phyloP scores from a whole-genome alignment of 2,329 filamentous ascomycete genomes.

The Ceratocystis ficicola region DNA sequence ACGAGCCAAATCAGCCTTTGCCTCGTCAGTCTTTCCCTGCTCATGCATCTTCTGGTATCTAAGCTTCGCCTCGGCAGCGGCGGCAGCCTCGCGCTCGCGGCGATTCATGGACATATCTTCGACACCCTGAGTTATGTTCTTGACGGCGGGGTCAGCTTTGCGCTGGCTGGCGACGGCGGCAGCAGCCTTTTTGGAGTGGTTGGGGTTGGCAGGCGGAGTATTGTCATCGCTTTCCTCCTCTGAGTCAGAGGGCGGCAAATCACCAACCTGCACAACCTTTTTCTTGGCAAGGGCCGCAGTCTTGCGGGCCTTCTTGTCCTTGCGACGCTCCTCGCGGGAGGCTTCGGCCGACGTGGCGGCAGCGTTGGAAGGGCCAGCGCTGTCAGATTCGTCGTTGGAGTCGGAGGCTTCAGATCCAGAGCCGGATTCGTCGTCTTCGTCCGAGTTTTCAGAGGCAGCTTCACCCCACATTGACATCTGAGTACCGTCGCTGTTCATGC shows the following conservation, averaged over 20 bases:
- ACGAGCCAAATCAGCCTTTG: constrained; percentile 75
- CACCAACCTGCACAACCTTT: constrained; percentile 67
- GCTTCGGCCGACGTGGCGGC: constrained; percentile 37
- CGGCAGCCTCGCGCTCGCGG: constrained; percentile 58
- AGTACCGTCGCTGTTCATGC: constrained; percentile 78
- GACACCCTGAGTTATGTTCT: constrained; percentile 42
- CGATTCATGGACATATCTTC: constrained; percentile 41
- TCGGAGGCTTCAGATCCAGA: constrained; percentile 42
- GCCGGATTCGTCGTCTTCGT: constrained; percentile 30
- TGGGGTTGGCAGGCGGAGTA: constrained; percentile 72
- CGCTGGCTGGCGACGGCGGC: constrained; percentile 55
- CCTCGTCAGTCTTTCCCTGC: constrained; percentile 93
- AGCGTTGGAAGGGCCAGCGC: constrained; percentile 34
- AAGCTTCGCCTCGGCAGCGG: constrained; percentile 81
- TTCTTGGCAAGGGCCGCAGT: constrained; percentile 72
- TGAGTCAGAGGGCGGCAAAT: constrained; percentile 64
- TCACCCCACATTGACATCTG: constrained; percentile 67
- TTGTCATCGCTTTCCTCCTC: constrained; percentile 38
- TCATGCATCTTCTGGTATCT: constrained; percentile 84
- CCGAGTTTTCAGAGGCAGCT: constrained; percentile 30
- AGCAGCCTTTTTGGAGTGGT: constrained; percentile 48
- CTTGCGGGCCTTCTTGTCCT: constrained; percentile 80
- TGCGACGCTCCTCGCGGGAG: constrained; percentile 77
- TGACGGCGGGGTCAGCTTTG: constrained; percentile 37
- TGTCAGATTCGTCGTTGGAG: constrained; percentile 25